Conservation (phyloP, 306 rosid genomes). For the Quercus wislizeni region DNA sequence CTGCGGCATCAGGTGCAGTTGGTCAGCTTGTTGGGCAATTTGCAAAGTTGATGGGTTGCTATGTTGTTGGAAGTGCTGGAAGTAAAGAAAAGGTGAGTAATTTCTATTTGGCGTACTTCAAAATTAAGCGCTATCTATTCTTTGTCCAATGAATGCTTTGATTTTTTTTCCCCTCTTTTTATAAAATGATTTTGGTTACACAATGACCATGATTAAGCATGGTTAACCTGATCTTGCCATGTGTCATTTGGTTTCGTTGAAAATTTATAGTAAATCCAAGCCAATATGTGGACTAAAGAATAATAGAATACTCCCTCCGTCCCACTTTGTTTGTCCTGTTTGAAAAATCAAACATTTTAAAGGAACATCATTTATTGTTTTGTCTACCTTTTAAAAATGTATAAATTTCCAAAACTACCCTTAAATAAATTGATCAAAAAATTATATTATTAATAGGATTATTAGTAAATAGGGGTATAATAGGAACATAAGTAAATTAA, state of each 20-base stretch:
- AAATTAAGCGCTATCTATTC: background rate
- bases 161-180: background rate
- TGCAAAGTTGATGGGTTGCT: background rate
- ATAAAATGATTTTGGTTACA: background rate
- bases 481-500: too few species aligned
- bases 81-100: background rate
- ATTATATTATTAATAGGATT: too few species aligned
- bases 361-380: too few species aligned
- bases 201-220: background rate
- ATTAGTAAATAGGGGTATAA: too few species aligned
- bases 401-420: too few species aligned
- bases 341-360: too few species aligned
- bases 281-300: background rate
- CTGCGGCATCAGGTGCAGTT: conserved; percentile 36
- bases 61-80: conserved; percentile 2
- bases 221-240: background rate
- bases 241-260: background rate
- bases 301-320: too few species aligned
- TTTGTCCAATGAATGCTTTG: background rate
- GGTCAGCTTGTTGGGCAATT: conserved; percentile 43
- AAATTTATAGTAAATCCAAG: background rate
- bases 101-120: background rate
- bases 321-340: too few species aligned
- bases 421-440: too few species aligned
- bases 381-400: too few species aligned